Base-by-base conservation (phyloP, 192 early-diverging fungal species). In the Backusella sp. region DNA sequence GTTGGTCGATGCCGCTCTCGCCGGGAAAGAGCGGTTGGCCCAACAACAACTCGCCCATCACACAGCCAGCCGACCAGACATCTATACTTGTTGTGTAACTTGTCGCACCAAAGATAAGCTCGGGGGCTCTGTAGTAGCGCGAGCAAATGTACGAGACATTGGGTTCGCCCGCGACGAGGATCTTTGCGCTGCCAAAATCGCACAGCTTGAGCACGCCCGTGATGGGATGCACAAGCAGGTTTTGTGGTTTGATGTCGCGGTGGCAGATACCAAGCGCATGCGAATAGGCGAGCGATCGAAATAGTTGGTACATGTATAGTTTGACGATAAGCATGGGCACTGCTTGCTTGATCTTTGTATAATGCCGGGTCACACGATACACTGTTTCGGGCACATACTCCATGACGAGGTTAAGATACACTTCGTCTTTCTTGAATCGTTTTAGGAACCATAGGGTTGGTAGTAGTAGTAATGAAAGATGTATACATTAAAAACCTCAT, bases 211-310 rank as follows among this genome's bases (percentile, higher is more conserved):
- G 86, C 65, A 98, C 89, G 30, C 96, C 95, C 9, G 88, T 91
- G 17, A 86, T 73, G 69, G 94, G 93, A 85, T 97, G 92, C 37
- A 98, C 87, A 59, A 98, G 89, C 83, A 98, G 82, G 83, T 98
- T 98, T 84, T 98, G 97, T 68, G 97, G 97, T 84, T 98, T 98
- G 80, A 98, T 98, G 82, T 98, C 97, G 66, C 97, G 91, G 74
- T 98, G 97, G 84, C 97, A 98, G 74, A 98, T 96, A 37, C 96
- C 97, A 66, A 96, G 84, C 39, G 95, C 90, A 86, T 98, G 97
- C 80, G 97, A 97, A 83, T 97, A 98, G 68, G 95, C 94, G 65
- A 98, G 87, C 79, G 96, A 96, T 72, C 97, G 86, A 88, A 97
- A 94, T 75, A 98, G 84, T 83, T 98, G 97, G 85, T 98, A 98